Percentiles rank a stretch among this genome's conserved stretches.
phyloP scores from a whole-genome alignment of 441 rosid genomes.

The Euphorbia celastroides region DNA sequence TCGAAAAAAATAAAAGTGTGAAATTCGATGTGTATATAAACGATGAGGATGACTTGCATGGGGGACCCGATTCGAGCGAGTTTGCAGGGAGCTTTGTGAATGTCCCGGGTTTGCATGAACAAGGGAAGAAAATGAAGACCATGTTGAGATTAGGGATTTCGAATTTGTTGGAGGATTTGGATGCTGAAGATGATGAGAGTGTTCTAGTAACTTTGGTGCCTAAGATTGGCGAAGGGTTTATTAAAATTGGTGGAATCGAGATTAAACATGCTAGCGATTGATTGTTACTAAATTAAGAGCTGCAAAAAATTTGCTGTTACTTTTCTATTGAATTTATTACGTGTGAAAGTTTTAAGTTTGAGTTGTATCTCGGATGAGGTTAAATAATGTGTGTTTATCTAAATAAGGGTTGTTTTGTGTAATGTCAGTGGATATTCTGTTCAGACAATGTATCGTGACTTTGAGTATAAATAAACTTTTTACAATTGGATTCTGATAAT shows the following conservation, averaged over 20 bases:
- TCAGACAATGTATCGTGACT: no score
- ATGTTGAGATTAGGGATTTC: conserved; percentile 38
- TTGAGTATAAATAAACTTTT: no score
- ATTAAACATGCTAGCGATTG: conserved; percentile 33
- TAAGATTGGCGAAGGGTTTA: conserved; percentile 25
- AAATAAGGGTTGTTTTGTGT: no score
- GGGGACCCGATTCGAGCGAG: conserved; percentile 33
- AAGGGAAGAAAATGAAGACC: conserved; percentile 38
- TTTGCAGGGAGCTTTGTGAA: conserved; percentile 58
- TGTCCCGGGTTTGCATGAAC: conserved; percentile 47
- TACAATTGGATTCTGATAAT: no score
- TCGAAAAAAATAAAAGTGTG: conserved; percentile 27
- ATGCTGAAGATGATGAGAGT: conserved; percentile 46
- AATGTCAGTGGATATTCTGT: no score
- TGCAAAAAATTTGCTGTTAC: neutral
- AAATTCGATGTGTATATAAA: conserved; percentile 52
- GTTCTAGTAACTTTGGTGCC: conserved; percentile 53
- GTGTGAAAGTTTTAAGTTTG: no score
- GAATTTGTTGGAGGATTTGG: conserved; percentile 49
- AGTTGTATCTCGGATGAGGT: no score
- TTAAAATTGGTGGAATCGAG: conserved; percentile 36
- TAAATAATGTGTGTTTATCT: no score
- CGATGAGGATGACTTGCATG: conserved; percentile 29
- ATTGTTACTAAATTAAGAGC: neutral
- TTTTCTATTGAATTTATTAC: no score